Evolutionary conservation across 2,329 filamentous ascomycete genomes (phyloP).

Genomic region (Chaetomiaceae sp.): DNA sequence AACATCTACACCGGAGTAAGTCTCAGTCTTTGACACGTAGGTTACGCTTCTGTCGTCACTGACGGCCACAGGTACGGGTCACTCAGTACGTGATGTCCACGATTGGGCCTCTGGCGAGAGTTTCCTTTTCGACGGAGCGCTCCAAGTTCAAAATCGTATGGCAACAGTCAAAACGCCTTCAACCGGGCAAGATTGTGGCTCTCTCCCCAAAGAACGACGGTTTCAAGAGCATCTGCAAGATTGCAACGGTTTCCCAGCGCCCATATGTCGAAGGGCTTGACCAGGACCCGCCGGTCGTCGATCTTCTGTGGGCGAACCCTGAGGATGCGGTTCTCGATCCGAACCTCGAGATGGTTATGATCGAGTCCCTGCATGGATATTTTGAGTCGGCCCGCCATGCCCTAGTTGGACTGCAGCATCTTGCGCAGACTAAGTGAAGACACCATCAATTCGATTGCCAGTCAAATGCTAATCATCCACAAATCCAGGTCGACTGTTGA

Average conservation of each 20-base stretch:
- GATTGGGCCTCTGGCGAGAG: slow-evolving; percentile 57
- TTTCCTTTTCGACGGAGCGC: slow-evolving; percentile 64
- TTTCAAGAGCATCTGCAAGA: slow-evolving; percentile 59
- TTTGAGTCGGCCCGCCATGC: slow-evolving; percentile 72
- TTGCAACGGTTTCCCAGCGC: slow-evolving; percentile 68
- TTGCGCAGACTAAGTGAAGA: slow-evolving; percentile 37
- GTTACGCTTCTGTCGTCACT: slow-evolving; percentile 34
- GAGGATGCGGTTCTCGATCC: slow-evolving; percentile 63
- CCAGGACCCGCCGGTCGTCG: slow-evolving; percentile 62
- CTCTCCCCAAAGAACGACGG: slow-evolving; percentile 49
- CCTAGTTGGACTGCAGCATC: slow-evolving; percentile 64
- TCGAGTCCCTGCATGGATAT: slow-evolving; percentile 68
- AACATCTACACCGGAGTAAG: slow-evolving; percentile 69
- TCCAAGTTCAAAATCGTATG: slow-evolving; percentile 63
- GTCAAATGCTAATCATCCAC: slow-evolving; percentile 3
- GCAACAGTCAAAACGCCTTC: slow-evolving; percentile 46
- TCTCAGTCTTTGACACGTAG: too few relatives aligned
- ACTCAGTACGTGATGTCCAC: slow-evolving; percentile 57
- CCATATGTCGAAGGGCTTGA: slow-evolving; percentile 55
- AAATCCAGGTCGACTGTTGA: slow-evolving; percentile 49
- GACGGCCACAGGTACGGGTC: slow-evolving; percentile 52
- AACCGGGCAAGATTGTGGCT: slow-evolving; percentile 47
- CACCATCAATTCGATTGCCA: neutral
- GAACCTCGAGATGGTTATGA: slow-evolving; percentile 64
- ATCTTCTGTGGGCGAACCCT: slow-evolving; percentile 62